Base-by-base conservation (phyloP, 495 filamentous ascomycete genomes). In the Saxophila tyrrhenica region DNA sequence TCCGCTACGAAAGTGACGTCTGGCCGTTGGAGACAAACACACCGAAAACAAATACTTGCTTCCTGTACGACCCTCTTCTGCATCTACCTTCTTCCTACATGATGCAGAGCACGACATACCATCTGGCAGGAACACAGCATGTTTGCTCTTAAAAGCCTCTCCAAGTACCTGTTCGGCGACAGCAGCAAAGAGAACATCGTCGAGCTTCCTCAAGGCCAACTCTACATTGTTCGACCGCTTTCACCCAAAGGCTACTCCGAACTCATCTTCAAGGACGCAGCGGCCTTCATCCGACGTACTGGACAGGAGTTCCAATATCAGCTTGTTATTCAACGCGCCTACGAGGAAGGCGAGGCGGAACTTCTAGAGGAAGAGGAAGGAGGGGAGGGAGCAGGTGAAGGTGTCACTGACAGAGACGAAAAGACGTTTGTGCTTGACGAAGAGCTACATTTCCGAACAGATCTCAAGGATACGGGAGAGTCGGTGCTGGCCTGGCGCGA, bases 221-320 rank as follows among this genome's bases (percentile, higher is more conserved):
- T 98, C 25, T 98, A 95, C 66, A 85, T 98, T 51, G 94, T 98
- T 62, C 86, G 92, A 58, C 92, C 92, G 3, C 76, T 87, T 25
- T 98, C 92, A 1, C 87, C 89, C 25, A 98, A 98, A 69, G 92
- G 92, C 55, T 95, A 95, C 63, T 95, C 89, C 0, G 94, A 98
- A 69, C 86, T 96, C 62, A 94, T 98, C 69, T 98, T 95, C 79
- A 96, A 94, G 64, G 92, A 98, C 82, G 83, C 88, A 29, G 87
- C 84, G 25, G 89, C 90, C 21, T 83, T 84, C 35, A 95, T 98
- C 62, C 84, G 92, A 56, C 82, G 87, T 21, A 96, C 94, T 9
- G 89, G 85, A 1, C 89, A 94, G 67, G 87, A 94, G 24, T 97
- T 84, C 62, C 90, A 98, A 62, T 98, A 97, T 65, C 92, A 97